Conservation (phyloP, 495 filamentous ascomycete genomes). For the Amphirosellinia nigrospora region DNA sequence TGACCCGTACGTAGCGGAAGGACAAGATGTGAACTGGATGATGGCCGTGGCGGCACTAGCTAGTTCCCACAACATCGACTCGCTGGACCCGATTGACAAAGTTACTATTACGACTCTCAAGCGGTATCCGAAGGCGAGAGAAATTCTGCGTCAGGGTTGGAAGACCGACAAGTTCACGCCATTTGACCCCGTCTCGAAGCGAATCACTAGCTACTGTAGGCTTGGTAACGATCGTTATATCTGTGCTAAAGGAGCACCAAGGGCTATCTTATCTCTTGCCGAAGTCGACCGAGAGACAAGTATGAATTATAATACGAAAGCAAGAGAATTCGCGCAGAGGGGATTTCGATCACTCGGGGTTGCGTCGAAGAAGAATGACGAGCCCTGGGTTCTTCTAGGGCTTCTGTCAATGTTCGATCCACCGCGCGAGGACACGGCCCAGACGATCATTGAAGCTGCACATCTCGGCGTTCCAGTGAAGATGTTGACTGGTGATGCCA, state of each 20-base stretch:
- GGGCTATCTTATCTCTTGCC: constrained; percentile 79
- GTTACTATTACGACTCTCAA: constrained; percentile 83
- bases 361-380: constrained; percentile 77
- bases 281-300: constrained; percentile 73
- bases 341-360: constrained; percentile 93
- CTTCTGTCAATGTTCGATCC: constrained; percentile 93
- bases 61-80: constrained; percentile 88
- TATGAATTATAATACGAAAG: constrained; percentile 80
- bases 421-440: constrained; percentile 86
- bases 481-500: constrained; percentile 95
- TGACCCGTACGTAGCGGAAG: constrained; percentile 81
- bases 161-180: constrained; percentile 79
- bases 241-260: constrained; percentile 89
- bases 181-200: constrained; percentile 94
- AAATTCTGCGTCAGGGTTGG: constrained; percentile 69
- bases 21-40: constrained; percentile 79
- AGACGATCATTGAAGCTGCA: constrained; percentile 87
- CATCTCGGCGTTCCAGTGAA: constrained; percentile 86
- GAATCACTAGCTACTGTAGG: constrained; percentile 79
- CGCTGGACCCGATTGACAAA: constrained; percentile 92
- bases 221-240: constrained; percentile 73
- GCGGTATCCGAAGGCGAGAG: constrained; percentile 76
- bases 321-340: constrained; percentile 84
- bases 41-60: constrained; percentile 90
- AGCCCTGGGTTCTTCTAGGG: constrained; percentile 85